Conservation (phyloP, 208 protist species). For the Acanthamoeba rhysodes region DNA sequence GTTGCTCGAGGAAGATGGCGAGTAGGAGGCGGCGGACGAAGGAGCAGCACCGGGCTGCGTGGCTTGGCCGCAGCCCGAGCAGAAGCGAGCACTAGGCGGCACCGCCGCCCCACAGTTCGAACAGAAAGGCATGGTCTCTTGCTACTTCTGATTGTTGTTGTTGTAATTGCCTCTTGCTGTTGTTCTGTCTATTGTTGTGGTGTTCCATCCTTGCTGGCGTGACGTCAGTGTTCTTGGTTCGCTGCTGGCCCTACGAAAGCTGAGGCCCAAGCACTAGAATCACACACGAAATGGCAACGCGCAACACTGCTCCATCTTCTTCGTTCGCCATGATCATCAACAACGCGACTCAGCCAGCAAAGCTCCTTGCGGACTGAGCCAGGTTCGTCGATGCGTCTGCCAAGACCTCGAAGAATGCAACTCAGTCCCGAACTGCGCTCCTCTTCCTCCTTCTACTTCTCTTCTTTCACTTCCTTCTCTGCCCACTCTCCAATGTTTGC, state of each 20-base stretch:
- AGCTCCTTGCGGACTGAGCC: conserved; percentile 67
- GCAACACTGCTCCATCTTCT: too few relatives aligned
- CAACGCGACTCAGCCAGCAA: conserved; percentile 1
- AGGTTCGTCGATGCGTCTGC: not conserved
- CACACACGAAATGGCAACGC: too few relatives aligned
- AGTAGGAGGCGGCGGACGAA: not conserved
- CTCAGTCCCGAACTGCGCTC: not conserved
- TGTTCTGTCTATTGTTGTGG: not conserved
- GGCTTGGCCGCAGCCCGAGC: not conserved
- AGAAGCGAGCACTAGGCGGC: conserved; percentile 8
- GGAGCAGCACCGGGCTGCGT: not conserved
- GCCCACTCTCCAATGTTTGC: not conserved
- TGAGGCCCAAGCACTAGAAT: too few relatives aligned
- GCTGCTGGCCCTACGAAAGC: too few relatives aligned
- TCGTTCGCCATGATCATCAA: too few relatives aligned
- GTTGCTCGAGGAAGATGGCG: not conserved
- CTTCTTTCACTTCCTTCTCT: not conserved
- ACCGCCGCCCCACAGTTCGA: not conserved
- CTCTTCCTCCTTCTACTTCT: not conserved
- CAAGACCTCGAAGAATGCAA: conserved; percentile 19
- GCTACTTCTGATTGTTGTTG: not conserved
- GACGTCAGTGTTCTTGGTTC: too few relatives aligned
- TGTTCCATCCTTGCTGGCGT: not conserved
- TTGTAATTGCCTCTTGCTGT: not conserved
- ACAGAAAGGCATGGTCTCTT: conserved; percentile 25